Base-by-base conservation (phyloP, 495 filamentous ascomycete genomes). In the Lasiosphaeris hirsuta region DNA sequence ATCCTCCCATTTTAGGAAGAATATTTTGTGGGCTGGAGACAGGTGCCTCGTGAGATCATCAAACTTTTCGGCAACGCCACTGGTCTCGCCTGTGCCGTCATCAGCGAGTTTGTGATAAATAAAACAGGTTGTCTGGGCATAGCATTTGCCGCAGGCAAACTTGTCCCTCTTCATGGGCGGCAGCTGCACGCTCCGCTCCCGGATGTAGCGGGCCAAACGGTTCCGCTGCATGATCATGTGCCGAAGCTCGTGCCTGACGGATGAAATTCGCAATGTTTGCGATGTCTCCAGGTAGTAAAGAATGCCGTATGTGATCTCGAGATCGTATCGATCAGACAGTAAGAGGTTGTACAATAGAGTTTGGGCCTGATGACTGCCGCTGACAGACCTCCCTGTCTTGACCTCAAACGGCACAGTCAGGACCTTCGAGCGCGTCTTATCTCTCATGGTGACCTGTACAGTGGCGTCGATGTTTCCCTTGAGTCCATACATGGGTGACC, bases 391-490 rank as follows among this genome's bases (percentile, higher is more conserved):
- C 14, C 94, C 94, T 0, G 92, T 97, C 74, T 98, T 98, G 63
- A 98, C 76, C 66, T 98, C 94, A 58, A 97, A 88, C 3, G 94
- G 94, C 13, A 96, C 89, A 2, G 91, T 88, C 51, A 98, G 78
- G 4, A 80, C 90, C 61, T 83, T 86, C 35, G 61, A 83, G 62
- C 46, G 72, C 69, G 19, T 75, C 64, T 56, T 81, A 11, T 96
- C 90, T 41, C 84, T 70, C 75, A 95, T 87, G 5, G 81, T 82
- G n/a, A 93, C 85, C 73, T 97, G 90, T 10, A 98, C 87, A 4
- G 94, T 97, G n/a, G 94, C 94, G 74, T 98, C 94, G 54, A 98
- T 90, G 68, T 96, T 97, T 34, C 94, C 94, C 73, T 98, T 97
- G 7, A 98, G 78, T 0, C 94, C 94, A 66, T 93, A 97, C 85